Evolutionary conservation across 2,329 filamentous ascomycete genomes (phyloP).

Genomic region (Paraphaeosphaeria sporulosa): DNA sequence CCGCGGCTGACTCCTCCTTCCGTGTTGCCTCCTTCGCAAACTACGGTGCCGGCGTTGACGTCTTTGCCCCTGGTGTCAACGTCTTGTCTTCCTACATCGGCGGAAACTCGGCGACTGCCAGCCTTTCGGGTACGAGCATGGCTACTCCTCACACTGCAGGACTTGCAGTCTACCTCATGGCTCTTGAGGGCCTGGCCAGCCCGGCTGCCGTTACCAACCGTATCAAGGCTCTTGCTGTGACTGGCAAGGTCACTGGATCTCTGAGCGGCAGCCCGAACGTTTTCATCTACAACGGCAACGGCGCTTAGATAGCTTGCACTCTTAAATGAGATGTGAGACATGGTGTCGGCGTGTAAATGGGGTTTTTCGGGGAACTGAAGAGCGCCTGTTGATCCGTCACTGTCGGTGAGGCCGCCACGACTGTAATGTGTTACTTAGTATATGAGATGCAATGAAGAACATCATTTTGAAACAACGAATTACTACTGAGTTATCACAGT

Average conservation of each 20-base stretch:
- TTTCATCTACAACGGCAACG: constrained; percentile 31
- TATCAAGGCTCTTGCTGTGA: constrained; percentile 23
- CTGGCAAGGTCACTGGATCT: constrained; percentile 15
- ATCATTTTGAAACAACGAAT: background rate
- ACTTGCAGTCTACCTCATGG: constrained; percentile 71
- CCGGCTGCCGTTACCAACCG: constrained; percentile 24
- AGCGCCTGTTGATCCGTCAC: background rate
- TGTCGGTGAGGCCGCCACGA: background rate
- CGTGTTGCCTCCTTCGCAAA: constrained; percentile 49
- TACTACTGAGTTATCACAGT: background rate
- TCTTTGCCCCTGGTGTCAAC: constrained; percentile 51
- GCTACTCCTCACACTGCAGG: constrained; percentile 72
- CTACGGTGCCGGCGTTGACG: constrained; percentile 48
- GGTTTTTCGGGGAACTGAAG: background rate
- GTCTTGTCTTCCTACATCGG: constrained; percentile 59
- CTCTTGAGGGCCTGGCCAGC: constrained; percentile 45
- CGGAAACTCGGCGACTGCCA: constrained; percentile 46
- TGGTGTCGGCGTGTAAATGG: background rate
- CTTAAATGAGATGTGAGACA: constrained; percentile 5
- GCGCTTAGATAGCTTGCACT: constrained; percentile 17
- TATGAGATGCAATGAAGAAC: background rate
- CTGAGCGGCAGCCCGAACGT: constrained; percentile 27
- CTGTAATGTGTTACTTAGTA: background rate
- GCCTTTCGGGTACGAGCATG: constrained; percentile 67
- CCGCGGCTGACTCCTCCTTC: constrained; percentile 49